Evolutionary conservation across 2,329 filamentous ascomycete species (phyloP), one percentile per base, ranked within the genome.

Genomic region (Dendryphion nanum): DNA sequence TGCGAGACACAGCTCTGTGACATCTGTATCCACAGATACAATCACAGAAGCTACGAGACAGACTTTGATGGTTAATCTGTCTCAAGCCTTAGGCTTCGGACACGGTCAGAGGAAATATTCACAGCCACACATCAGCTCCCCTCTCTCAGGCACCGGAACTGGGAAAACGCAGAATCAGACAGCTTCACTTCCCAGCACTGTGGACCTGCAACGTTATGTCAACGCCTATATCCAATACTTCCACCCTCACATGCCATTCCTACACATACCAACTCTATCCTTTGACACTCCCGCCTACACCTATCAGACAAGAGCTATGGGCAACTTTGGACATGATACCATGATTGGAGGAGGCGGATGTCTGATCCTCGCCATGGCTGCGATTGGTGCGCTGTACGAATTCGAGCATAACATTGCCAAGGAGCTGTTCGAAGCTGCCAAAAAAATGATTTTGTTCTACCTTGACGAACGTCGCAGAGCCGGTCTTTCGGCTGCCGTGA

Each of bases 391-490:
- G 23, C 73, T 96, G 26, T 96, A 95, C 67, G 91, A 96, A 68
- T 81, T 84, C 59, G 90, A 97, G 42, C 81, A 83, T 41, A 75
- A 76, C 18, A 79, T 85, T 38, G 94, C 90, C 17, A 86, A 85
- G 61, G 86, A 94, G 32, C 69, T 98, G 6, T 96, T 96, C 57
- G 88, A 95, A 51, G 85, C 89, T 60, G 87, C 90, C 33, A 96
- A 96, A 73, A 94, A 89, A 69, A 89, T 95, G 84, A 94, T 97
- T 41, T 84, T 91, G 47, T 75, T 90, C 44, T 95, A 95, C 61
- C 78, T 98, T 21, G 91, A 97, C 63, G 89, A 95, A 64, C 80
- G 89, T 41, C 82, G 89, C 48, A 91, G 90, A 63, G 85, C 86
- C 37, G 89, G 94, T 59, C 83, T 94, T 63, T 76, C 77, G 16